Conservation (phyloP, 208 protist genomes). For the Entamoeba dispar region DNA sequence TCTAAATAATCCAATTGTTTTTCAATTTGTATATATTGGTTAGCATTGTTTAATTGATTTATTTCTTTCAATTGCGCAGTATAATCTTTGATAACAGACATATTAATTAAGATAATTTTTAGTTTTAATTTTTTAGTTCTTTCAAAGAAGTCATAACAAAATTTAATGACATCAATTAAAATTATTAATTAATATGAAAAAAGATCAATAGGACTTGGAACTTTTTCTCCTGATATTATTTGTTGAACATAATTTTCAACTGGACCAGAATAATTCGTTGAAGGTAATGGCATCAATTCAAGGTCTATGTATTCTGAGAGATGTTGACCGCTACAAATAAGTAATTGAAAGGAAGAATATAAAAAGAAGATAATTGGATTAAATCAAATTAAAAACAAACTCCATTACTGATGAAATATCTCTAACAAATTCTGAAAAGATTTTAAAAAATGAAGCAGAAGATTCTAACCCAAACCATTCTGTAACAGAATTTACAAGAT, state of each 20-base stretch:
- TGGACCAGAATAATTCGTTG: neutral
- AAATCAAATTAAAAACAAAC: neutral
- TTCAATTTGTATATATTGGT: too few species aligned
- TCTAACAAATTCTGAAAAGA: neutral
- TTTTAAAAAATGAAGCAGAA: neutral
- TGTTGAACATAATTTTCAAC: neutral
- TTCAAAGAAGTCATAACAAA: neutral
- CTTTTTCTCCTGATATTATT: neutral
- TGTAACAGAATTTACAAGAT: neutral
- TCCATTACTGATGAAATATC: neutral
- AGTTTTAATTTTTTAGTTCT: neutral
- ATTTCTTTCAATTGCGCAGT: too few species aligned
- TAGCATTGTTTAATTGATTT: too few species aligned
- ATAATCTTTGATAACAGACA: too few species aligned
- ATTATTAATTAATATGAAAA: too few species aligned
- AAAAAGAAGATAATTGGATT: too few species aligned
- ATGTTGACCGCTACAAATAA: too few species aligned
- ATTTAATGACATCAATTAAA: too few species aligned
- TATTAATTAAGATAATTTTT: neutral
- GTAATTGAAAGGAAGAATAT: too few species aligned
- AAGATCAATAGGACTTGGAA: neutral
- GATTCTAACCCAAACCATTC: neutral
- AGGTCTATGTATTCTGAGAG: neutral
- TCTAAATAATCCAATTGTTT: too few species aligned
- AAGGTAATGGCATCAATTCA: neutral